Base-by-base conservation (phyloP, 176 grass and related monocot genomes). In the Areca catechu region DNA sequence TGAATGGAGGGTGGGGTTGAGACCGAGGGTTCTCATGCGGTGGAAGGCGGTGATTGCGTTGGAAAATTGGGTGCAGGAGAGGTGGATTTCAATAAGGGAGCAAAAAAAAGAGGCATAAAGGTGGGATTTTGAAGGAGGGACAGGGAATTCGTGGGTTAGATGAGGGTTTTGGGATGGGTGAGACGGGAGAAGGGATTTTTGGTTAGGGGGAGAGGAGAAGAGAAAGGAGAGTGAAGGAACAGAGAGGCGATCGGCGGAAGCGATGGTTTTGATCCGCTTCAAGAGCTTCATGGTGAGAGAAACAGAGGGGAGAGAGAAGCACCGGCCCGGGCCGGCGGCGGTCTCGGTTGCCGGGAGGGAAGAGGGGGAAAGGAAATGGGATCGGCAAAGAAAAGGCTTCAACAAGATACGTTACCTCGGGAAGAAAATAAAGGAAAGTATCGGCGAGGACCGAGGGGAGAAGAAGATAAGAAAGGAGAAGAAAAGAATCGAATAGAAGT, bases 51-150 rank as follows among this genome's bases (percentile, higher is more conserved):
- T 22, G 21, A 27, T 7, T 47, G 79, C 72, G 56, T 60, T 51
- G 14, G 60, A n/a, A n/a, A 76, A 50, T 29, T 66, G 62, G 22
- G 66, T 62, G 54, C 79, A 76, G 21, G 73, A 37, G 27, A 82
- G 28, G 61, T 65, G 66, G 23, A 66, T 53, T 57, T 70, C 67
- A 53, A 76, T 61, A 18, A 82, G 53, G 20, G 66, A 30, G 58
- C 60, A 66, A 67, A 76, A 82, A 60, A 82, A 82, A 63, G 67
- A 61, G 19, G 67, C 53, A 48, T 76, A 82, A 5, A 71, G 49
- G 22, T 43, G 37, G 19, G 54, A 61, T 65, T 67, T 82, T 34
- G 79, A 67, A 24, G 66, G 19, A 37, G 67, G 67, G 18, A 76
- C 62, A 43, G 34, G 34, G 34, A 10, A 43, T 43, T 43, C 2